Evolutionary conservation across 257 asterid genomes (phyloP).

Genomic region (Ligustrum vulgare): DNA sequence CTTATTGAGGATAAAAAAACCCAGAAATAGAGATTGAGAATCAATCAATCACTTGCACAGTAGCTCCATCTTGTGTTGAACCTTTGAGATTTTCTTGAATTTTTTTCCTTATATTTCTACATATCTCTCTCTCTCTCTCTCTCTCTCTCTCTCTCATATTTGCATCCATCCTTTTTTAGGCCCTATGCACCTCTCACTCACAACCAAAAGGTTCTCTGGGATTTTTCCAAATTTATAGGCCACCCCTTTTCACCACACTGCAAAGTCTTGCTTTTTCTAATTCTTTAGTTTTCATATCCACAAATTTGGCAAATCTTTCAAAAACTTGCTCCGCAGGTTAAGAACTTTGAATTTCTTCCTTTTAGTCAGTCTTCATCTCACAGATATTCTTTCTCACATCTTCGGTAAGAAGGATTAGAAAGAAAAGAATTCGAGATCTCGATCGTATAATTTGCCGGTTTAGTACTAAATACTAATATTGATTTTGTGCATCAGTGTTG

Average conservation of each 20-base stretch:
- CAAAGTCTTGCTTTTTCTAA: conserved; percentile 18
- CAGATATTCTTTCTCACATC: not conserved
- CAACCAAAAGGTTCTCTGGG: conserved; percentile 44
- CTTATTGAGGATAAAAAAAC: conserved; percentile 1
- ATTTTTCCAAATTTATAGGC: conserved; percentile 63
- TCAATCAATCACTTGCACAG: conserved; percentile 36
- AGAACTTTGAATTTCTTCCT: conserved; percentile 4
- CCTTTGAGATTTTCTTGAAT: conserved; percentile 26
- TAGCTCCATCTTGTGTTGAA: conserved; percentile 14
- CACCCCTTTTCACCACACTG: conserved; percentile 26
- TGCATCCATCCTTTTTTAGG: conserved; percentile 53
- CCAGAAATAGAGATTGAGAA: conserved; percentile 29
- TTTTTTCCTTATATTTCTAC: no score
- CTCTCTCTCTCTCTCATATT: conserved; percentile 24
- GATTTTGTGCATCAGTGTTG: not conserved
- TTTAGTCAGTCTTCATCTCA: no score
- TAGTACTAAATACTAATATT: not conserved
- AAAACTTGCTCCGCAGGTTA: conserved; percentile 8
- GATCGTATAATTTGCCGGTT: not conserved
- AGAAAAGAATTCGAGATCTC: not conserved
- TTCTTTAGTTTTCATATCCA: conserved; percentile 17
- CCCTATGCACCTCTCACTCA: conserved; percentile 34
- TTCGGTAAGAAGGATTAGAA: not conserved
- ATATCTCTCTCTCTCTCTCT: no score
- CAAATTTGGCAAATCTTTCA: conserved; percentile 30